Base-by-base conservation (phyloP, 805 yeast genomes). In the Candida pseudofarinosa region DNA sequence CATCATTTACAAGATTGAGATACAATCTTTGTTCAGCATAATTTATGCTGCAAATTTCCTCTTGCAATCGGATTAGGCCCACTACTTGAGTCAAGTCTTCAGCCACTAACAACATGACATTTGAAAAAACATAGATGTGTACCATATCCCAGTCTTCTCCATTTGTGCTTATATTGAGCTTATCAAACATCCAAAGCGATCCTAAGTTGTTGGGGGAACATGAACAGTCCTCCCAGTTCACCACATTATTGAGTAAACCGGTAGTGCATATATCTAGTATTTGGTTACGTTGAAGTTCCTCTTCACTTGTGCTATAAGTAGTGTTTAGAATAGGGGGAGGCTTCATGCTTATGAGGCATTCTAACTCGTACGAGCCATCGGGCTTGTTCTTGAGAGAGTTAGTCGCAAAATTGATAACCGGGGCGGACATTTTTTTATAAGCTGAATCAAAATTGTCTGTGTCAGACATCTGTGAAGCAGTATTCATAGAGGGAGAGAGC, bases 81-180 rank as follows among this genome's bases (percentile, higher is more conserved):
- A 67, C 53, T 8, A 74, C 49, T 2, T 47, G 41, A 20, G 52
- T 46, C 1, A 52, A 55, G 4, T 51, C 52, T 14, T 23, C 8
- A 4, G 15, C 39, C n/a, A 62, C 43, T 19, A 72, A 33, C 1
- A 71, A 35, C 14, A 69, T 35, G 3, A 55, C 44, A 13, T 59
- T 52, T 17, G 57, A 62, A 45, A 72, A 71, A 13, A 71, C 48
- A 41, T 56, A 68, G 17, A 62, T 58, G 14, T 54, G 46, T 3
- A 66, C 56, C 28, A 42, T 37, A 46, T 69, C 73, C 79, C 79
- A 77, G 13, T 58, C 55, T 2, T 44, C 52, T 1, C 73, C 77
- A 50, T 72, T 72, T 3, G 67, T 59, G 13, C 78, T 71, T 15
- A 74, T 66, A 15, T 63, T 59, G 17, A 73, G 50, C 19, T 49